Base-by-base conservation (phyloP, 495 filamentous ascomycete species). In the Collariella sp. region DNA sequence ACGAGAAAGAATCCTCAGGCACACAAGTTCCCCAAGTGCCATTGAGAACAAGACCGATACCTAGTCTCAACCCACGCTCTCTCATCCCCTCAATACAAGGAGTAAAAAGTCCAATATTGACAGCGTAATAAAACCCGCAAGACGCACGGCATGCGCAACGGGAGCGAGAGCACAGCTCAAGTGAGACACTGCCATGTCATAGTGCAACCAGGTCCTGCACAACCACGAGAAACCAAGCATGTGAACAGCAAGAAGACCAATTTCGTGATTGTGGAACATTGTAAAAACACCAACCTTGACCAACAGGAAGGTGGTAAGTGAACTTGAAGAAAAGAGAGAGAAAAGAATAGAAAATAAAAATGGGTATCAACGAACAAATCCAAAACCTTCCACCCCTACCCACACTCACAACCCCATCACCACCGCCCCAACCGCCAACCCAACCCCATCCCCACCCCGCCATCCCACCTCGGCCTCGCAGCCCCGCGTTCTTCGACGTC, bases 381-480 rank as follows among this genome's bases (percentile, higher is more conserved):
- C 45, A 7, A 46, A 15, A 19, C 13, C 41, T 44, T 12, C 41
- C 16, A 40, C 24, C 19, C 10, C 29, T 12, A 13, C 18, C 4
- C 51, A 35, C 15, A 0, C 16, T 53, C 29, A 58, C 29, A 55
- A 36, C n/a, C 23, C 52, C 24, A 42, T 47, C 13, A 55, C 31
- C 6, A 60, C 2, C 7, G 42, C 60, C 13, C 60, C 60, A 2
- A 57, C 41, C 26, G 42, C 54, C 29, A 59, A 1, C 19, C 50
- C 47, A 9, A 58, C 20, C 22, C 46, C 53, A 7, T 52, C 34
- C 1, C 52, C 52, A 10, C 42, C 56, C 56, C 53, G 44, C 46
- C 3, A 62, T 11, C 40, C 60, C 57, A 60, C 43, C 57, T 57
- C 19, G 49, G 29, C 23, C 33, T 19, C n/a, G 44, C 53, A 7